phyloP scores from a whole-genome alignment of 179 eudicot species.

The Beta corolliflora region DNA sequence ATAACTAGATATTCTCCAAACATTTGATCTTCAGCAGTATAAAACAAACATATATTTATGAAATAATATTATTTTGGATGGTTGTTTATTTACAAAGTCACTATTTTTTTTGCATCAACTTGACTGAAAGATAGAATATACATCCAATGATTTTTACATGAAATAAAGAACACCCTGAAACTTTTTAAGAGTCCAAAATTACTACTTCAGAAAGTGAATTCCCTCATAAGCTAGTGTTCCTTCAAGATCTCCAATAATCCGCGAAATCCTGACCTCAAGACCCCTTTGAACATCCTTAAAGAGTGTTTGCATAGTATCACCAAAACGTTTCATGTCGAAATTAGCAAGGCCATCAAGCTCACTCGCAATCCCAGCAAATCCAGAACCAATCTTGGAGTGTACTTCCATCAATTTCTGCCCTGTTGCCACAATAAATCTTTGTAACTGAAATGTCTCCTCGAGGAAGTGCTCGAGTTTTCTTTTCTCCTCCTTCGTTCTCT shows the following conservation, averaged over 20 bases:
- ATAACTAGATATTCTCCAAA: background rate
- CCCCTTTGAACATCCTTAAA: constrained; percentile 87
- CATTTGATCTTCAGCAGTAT: background rate
- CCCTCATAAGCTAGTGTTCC: constrained; percentile 92
- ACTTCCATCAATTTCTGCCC: constrained; percentile 88
- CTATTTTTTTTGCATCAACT: background rate
- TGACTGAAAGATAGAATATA: constrained; percentile 17
- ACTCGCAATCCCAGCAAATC: constrained; percentile 42
- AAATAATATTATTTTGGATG: constrained; percentile 4
- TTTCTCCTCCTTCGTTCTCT: constrained; percentile 64
- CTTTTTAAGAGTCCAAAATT: background rate
- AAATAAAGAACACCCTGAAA: background rate
- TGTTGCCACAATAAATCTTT: constrained; percentile 86
- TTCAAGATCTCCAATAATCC: constrained; percentile 81
- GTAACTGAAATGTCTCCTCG: constrained; percentile 93
- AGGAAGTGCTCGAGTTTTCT: constrained; percentile 67
- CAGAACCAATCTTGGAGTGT: constrained; percentile 65
- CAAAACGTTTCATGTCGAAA: constrained; percentile 74
- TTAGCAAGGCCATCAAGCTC: constrained; percentile 45
- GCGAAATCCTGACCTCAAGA: constrained; percentile 73
- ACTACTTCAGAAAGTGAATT: constrained; percentile 50
- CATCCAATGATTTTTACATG: constrained; percentile 14
- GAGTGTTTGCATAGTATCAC: constrained; percentile 63
- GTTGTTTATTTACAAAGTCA: constrained; percentile 29
- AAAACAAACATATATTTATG: background rate